Base-by-base conservation (phyloP, 352 stramenopile species). In the Phytophthora tubulina region DNA sequence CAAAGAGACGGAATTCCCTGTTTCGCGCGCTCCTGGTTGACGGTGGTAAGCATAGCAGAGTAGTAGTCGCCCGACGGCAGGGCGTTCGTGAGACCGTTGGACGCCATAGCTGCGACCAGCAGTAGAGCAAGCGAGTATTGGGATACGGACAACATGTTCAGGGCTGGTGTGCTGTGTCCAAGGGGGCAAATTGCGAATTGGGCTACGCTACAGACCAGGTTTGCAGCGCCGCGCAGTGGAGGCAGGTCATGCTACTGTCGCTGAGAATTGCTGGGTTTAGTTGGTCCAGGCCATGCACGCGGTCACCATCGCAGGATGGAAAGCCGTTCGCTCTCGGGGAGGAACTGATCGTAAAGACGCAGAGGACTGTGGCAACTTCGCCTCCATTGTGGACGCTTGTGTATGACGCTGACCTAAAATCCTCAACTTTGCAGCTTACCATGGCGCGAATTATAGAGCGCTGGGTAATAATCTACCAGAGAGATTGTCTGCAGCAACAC, bases 1-100 rank as follows among this genome's bases (percentile, higher is more conserved):
- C 80, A 85, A 4, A 85, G 58, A 9, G 78, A 51, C 27, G 57
- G 15, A 14, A 84, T 48, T 5, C 71, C 71, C n/a, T 70, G 14
- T 17, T 77, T 74, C 41, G 75, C 67, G 27, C 80, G 80, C 63
- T 82, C 67, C 17, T 61, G 62, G 62, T 86, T 89, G 27, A 85
- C 78, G 7, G 76, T 71, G 6, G 52, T 69, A 13, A 87, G 75
- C 80, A 88, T 72, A 39, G 55, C 44, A 14, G 49, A 13, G 35
- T 21, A 31, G 33, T 63, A 70, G 46, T 64, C 63, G 13, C 56
- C 59, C 27, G 59, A 44, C 27, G 59, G 59, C n/a, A 57, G 21
- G 11, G 63, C 56, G 13, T 74, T 52, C 10, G 58, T 50, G 17
- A 58, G 36, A 6, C 61, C 51, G 8, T 62, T 63, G 41, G 66